Conservation (phyloP, 306 rosid species). For the Acacia acuminata region DNA sequence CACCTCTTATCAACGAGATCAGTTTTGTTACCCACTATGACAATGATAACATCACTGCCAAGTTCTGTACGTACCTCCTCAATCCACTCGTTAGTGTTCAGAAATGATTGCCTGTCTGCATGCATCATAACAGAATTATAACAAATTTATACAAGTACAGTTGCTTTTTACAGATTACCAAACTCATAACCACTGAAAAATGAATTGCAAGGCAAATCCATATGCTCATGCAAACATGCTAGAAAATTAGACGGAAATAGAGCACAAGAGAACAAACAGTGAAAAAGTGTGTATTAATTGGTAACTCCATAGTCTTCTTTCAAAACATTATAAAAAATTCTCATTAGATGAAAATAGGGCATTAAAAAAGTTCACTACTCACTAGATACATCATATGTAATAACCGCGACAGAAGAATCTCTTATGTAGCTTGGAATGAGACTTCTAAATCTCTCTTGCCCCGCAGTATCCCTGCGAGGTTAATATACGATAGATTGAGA, state of each 20-base stretch:
- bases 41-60: conserved; percentile 83
- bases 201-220: conserved; percentile 16
- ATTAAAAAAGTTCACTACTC: conserved; percentile 31
- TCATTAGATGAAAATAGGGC: conserved; percentile 9
- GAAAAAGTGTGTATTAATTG: not conserved
- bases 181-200: not conserved
- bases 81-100: conserved; percentile 75
- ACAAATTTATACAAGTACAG: conserved; percentile 25
- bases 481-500: conserved; percentile 10
- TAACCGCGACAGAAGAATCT: conserved; percentile 80
- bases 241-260: conserved; percentile 1
- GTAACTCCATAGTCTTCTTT: not conserved
- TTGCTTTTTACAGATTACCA: not conserved
- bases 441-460: conserved; percentile 84
- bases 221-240: conserved; percentile 9
- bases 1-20: conserved; percentile 87
- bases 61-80: conserved; percentile 86
- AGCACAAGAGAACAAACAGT: not conserved
- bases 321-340: not conserved
- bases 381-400: conserved; percentile 80
- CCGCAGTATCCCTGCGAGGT: conserved; percentile 76
- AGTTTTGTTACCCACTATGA: conserved; percentile 85
- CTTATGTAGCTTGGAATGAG: conserved; percentile 85
- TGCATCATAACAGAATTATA: conserved; percentile 33
- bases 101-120: conserved; percentile 77